Conservation (phyloP, 441 rosid species). For the Adansonia rubrostipa region DNA sequence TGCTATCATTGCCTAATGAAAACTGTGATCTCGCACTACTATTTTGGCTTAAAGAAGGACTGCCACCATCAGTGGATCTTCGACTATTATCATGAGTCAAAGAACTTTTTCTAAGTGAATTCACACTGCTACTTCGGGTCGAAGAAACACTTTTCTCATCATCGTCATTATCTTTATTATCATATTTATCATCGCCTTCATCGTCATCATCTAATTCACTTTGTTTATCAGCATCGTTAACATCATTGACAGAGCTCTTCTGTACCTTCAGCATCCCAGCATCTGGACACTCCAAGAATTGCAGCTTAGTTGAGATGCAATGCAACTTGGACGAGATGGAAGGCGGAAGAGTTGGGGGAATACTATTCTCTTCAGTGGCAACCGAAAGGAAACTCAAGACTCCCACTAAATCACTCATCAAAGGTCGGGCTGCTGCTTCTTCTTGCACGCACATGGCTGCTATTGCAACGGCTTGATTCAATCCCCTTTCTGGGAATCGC, state of each 20-base stretch:
- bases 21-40: not conserved
- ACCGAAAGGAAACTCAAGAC: conserved; percentile 73
- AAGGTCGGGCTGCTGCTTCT: conserved; percentile 77
- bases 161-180: not conserved
- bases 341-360: conserved; percentile 24
- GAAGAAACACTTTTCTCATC: not conserved
- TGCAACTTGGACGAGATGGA: conserved; percentile 28
- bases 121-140: conserved; percentile 5
- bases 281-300: not conserved
- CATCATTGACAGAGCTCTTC: conserved; percentile 21
- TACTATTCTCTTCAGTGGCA: conserved; percentile 26
- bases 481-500: conserved; percentile 63
- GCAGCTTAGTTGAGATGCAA: not conserved
- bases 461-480: conserved; percentile 92
- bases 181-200: not conserved
- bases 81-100: conserved; percentile 9
- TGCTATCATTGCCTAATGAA: not conserved
- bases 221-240: not conserved
- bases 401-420: conserved; percentile 29
- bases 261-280: conserved; percentile 15
- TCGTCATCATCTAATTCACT: not conserved
- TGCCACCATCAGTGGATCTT: conserved; percentile 9
- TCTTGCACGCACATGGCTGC: conserved; percentile 97
- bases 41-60: conserved; percentile 14
- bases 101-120: not conserved